Base-by-base conservation (phyloP, 2,329 filamentous ascomycete genomes). In the Aureobasidium sp. region DNA sequence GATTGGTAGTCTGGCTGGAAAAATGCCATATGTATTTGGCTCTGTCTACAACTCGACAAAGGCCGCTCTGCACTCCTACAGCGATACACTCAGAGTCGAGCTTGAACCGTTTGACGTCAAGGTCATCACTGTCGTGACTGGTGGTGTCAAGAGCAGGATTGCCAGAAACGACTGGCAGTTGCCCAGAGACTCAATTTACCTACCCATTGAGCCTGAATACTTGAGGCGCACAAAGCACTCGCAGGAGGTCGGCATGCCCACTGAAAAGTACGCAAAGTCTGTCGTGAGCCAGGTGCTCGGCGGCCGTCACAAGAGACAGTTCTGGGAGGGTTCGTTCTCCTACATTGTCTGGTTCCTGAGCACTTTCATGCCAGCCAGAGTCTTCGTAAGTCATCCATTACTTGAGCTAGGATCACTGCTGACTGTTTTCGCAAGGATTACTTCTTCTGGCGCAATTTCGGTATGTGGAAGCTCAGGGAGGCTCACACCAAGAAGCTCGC, bases 91-190 rank as follows among this genome's bases (percentile, higher is more conserved):
- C 51, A 78, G 84, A 13, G 78, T 86, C 20, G 83, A 86, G 67
- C 72, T 86, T 12, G 75, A 70, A 62, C 83, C 82, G 1, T 77
- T 81, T 17, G 77, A 75, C 8, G 78, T 80, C 8, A 71, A 74
- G 12, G 79, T 81, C 7, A 67, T 80, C 9, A 80, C 73, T 0
- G 70, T 81, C 5, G 72, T 86, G 7, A 86, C 84, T 1, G 84
- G 84, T 10, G 84, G 84, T 10, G 84, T 87, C 36, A 79, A 81
- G 68, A 81, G 78, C 46, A 82, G 82, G 36, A 84, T 87, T 66
- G 80, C 82, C 3, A 77, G 83, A n/a, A 76, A 73, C 5, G 70
- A 81, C 15, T 76, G 82, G 29, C 70, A 71, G 5, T 69, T 87
- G 9, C 73, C 75, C 2, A 71, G 75, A 9, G 75, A 76, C 50